Evolutionary conservation across 768 basidiomycete species (phyloP).

Genomic region (Aureoboletus auriporus): DNA sequence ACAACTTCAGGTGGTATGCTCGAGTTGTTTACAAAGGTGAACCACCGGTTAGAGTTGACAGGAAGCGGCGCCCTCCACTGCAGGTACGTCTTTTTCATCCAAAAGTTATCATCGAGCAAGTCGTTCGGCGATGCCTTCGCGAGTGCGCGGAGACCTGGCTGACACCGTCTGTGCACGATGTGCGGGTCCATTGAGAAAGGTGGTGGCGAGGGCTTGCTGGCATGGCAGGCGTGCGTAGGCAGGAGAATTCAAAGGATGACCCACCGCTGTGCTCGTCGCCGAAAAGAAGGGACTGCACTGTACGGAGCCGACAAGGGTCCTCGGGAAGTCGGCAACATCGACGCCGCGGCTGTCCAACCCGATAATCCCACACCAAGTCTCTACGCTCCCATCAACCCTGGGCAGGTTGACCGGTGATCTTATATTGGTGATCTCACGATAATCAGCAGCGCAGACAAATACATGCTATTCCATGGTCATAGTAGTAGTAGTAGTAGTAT

Average conservation of each 20-base stretch:
- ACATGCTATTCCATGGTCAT: too few species aligned
- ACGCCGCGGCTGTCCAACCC: too few species aligned
- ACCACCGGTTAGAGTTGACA: conserved; percentile 96
- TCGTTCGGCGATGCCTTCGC: conserved; percentile 82
- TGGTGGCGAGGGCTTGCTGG: conserved; percentile 19
- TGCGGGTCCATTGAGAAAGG: conserved; percentile 9
- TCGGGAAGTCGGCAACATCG: conserved; percentile 53
- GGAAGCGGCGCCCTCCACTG: conserved; percentile 83
- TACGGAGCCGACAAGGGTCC: conserved; percentile 69
- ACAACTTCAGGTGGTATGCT: conserved; percentile 45
- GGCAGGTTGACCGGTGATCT: too few species aligned
- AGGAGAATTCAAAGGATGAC: conserved; percentile 37
- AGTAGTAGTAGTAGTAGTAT: too few species aligned
- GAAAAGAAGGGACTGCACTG: conserved; percentile 72
- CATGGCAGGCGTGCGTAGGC: conserved; percentile 19
- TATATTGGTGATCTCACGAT: too few species aligned
- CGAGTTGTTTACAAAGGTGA: conserved; percentile 75
- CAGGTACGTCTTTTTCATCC: conserved; percentile 84
- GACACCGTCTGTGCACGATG: conserved; percentile 21
- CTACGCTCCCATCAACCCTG: too few species aligned
- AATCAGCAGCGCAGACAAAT: too few species aligned
- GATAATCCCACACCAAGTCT: too few species aligned
- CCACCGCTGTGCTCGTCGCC: conserved; percentile 67
- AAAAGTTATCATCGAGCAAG: conserved; percentile 94
- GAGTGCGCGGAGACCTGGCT: conserved; percentile 53